Base-by-base conservation (phyloP, 192 early-diverging fungal species). In the Mortierella hygrophila region DNA sequence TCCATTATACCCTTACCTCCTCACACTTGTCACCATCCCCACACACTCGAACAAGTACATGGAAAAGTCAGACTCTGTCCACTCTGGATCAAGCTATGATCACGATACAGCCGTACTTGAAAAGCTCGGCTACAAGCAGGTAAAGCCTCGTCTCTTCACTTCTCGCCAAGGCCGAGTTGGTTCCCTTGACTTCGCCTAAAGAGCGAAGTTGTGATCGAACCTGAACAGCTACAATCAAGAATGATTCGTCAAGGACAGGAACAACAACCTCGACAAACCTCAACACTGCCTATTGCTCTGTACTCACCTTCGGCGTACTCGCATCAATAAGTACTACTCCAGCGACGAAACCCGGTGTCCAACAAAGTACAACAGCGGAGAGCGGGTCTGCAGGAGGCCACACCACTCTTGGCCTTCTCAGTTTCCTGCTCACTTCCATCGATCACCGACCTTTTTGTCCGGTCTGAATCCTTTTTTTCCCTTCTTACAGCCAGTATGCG, bases 121-220 rank as follows among this genome's bases (percentile, higher is more conserved):
- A 35, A 84, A 83, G 69, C 77, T 89, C n/a, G 88, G 88, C 40
- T 89, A 89, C 81, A 89, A 89, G 78, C 88, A 89, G 88, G 88
- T 82, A 47, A 29, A 26, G 9, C 11, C 21, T 42, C 21, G 46
- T 68, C 41, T 21, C 0, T 29, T 47, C 20, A 10, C 52, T 35
- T 38, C 44, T 13, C 13, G 44, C 10, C 44, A 46, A 46, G 10
- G 20, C 42, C 63, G 5, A 6, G 4, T 44, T 15, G 13, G 8
- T 55, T 23, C 7, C 7, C 13, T 46, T 46, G 9, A 6, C 49
- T 52, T 52, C 16, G 1, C 3, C 49, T 52, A 6, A 52, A 20
- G 49, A 52, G 20, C 49, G 10, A 46, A 46, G 44, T 15, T 15
- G 13, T 15, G 11, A 46, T 1, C 11, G 44, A 46, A 46, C 2